Base-by-base conservation (phyloP, 23 red algal genomes). In the Chondrus crispus region DNA sequence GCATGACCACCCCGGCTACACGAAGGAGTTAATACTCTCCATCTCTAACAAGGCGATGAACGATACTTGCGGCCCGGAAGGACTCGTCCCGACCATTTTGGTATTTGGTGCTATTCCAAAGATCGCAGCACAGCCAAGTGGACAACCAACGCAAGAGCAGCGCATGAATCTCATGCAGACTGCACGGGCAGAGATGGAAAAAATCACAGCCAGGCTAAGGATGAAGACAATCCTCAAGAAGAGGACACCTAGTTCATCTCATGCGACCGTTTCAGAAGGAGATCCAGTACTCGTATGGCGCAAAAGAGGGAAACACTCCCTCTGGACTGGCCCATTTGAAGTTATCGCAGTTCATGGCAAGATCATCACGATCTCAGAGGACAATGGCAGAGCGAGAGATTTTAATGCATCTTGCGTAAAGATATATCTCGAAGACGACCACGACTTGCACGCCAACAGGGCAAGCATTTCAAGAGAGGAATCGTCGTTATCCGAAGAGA, bases 41-140 rank as follows among this genome's bases (percentile, higher is more conserved):
- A n/a, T 68, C 9, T 55, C 82, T 20, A 30, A 42, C 40, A 72
- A 68, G 40, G 54, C 55, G 57, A 87, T 87, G 7, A 87, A 87
- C 58, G 58, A 87, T 22, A 87, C 57, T 4, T 19, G 20, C 58
- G 82, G 82, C 11, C 82, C 63, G 5, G 40, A 72, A 43, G 82
- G 82, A 24, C 82, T 87, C 35, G 55, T 72, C 5, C 82, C 82
- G n/a, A 36, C 22, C 19, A 35, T 71, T 45, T 87, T 87, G 46
- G 57, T 87, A 41, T 72, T 87, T 87, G 82, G 82, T 7, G 30
- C 29, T 46, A 38, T 87, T 32, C 62, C 82, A 8, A 46, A 18
- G 40, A n/a, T 66, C 24, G 58, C 50, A 16, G 50, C 38, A 3
- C 18, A 20, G 33, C 19, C 3, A 44, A 46, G 19, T 4, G 58